Conservation (phyloP, 192 early-diverging fungal genomes). For the Entomortierella lignicola region DNA sequence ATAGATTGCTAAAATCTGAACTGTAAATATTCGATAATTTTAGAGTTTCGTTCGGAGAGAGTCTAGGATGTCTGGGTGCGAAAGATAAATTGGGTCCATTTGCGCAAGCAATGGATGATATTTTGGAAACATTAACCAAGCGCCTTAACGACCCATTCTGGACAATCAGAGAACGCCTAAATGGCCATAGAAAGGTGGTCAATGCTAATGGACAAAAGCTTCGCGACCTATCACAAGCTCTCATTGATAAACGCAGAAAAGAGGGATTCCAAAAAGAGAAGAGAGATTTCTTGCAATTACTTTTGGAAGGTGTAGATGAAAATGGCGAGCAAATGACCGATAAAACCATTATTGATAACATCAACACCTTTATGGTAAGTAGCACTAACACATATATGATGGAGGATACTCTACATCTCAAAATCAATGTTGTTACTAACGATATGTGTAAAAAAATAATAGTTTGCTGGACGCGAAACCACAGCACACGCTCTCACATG, state of each 20-base stretch:
- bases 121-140: constrained; percentile 19
- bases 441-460: too few species aligned
- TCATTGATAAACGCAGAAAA: constrained; percentile 37
- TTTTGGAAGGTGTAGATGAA: constrained; percentile 49
- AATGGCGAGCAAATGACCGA: constrained; percentile 38
- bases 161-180: constrained; percentile 20
- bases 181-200: too few species aligned
- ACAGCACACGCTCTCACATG: constrained; percentile 70
- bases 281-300: constrained; percentile 51
- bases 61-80: constrained; percentile 3
- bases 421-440: not conserved
- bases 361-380: not conserved
- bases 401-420: not conserved
- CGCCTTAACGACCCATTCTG: constrained; percentile 23
- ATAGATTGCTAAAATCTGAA: too few species aligned
- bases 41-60: constrained; percentile 10
- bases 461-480: constrained; percentile 44
- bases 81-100: constrained; percentile 18
- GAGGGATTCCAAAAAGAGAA: constrained; percentile 1
- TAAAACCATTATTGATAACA: constrained; percentile 43
- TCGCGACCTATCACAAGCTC: constrained; percentile 1
- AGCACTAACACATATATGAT: not conserved
- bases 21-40: not conserved
- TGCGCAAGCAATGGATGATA: constrained; percentile 59
- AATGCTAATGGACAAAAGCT: constrained; percentile 21